These are phyloP conservation scores for Lactarius pseudohatsudake DNA, from an alignment of 768 basidiomycete genomes.

Conservation along the genomic window DNA sequence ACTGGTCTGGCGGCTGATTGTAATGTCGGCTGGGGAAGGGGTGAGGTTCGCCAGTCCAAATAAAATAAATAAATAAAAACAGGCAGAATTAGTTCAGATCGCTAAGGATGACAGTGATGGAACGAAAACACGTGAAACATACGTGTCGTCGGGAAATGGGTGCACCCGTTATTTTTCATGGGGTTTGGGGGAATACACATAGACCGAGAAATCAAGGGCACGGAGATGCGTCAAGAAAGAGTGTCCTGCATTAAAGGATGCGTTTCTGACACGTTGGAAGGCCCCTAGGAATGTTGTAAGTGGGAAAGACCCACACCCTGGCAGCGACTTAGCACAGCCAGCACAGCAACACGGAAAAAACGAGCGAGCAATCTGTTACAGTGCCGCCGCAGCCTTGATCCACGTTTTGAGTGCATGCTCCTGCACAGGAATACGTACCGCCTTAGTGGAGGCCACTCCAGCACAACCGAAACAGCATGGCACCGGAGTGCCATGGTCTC, in stretches of 20 bases:
- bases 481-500: neutral
- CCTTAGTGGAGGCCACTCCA: neutral
- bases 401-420: conserved; percentile 20
- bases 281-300: conserved; percentile 6
- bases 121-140: neutral
- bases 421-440: conserved; percentile 8
- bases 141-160: neutral
- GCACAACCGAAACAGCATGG: conserved; percentile 18
- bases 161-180: neutral
- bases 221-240: neutral
- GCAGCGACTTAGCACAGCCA: conserved; percentile 5
- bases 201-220: conserved; percentile 4
- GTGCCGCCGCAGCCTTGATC: conserved; percentile 13
- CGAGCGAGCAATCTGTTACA: neutral
- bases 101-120: neutral
- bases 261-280: neutral
- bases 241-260: neutral
- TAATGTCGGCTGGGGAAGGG: neutral
- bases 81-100: neutral
- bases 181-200: neutral
- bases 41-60: neutral
- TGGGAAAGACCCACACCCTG: conserved; percentile 1
- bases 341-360: neutral
- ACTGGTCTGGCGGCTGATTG: neutral
- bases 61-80: neutral